phyloP scores from a whole-genome alignment of 2,329 filamentous ascomycete genomes.

The Cercospora sojina region DNA sequence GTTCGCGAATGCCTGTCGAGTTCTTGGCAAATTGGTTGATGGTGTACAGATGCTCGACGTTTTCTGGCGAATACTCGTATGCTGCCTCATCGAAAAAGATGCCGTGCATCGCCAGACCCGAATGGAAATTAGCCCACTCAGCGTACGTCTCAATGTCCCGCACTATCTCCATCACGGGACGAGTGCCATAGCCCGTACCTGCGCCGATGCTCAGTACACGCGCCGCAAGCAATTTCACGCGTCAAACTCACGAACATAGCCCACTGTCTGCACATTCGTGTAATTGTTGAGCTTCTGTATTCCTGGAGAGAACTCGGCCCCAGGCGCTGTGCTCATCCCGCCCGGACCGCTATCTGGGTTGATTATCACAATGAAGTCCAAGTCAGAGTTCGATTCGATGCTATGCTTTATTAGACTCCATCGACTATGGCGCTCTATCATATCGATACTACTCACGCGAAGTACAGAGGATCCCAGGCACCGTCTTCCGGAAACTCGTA shows the following conservation, averaged over 20 bases:
- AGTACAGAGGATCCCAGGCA: constrained; percentile 25
- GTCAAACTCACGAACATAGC: constrained; percentile 27
- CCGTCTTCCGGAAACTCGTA: constrained; percentile 23
- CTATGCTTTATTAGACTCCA: constrained; percentile 13
- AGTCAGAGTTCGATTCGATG: constrained; percentile 15
- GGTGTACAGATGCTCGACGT: constrained; percentile 13
- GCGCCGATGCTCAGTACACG: background rate
- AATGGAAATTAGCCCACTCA: constrained; percentile 24
- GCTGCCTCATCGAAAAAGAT: constrained; percentile 35
- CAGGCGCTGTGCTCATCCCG: constrained; percentile 3
- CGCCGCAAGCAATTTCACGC: background rate
- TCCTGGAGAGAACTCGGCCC: constrained; percentile 25
- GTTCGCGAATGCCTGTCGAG: constrained; percentile 17
- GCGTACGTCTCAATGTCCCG: constrained; percentile 30
- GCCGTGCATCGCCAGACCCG: constrained; percentile 29
- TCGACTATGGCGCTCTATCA: background rate
- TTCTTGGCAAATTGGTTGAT: constrained; percentile 24
- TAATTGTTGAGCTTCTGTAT: constrained; percentile 30
- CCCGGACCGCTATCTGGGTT: constrained; percentile 32
- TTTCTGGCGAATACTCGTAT: constrained; percentile 18
- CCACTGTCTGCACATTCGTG: constrained; percentile 32
- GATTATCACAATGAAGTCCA: constrained; percentile 28
- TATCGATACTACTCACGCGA: constrained; percentile 18
- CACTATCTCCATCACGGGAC: constrained; percentile 20
- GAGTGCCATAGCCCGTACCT: constrained; percentile 25